Percentiles rank a stretch among this genome's conserved stretches.
phyloP scores from a whole-genome alignment of 2,329 filamentous ascomycete genomes.

The Verruconis gallopava region DNA sequence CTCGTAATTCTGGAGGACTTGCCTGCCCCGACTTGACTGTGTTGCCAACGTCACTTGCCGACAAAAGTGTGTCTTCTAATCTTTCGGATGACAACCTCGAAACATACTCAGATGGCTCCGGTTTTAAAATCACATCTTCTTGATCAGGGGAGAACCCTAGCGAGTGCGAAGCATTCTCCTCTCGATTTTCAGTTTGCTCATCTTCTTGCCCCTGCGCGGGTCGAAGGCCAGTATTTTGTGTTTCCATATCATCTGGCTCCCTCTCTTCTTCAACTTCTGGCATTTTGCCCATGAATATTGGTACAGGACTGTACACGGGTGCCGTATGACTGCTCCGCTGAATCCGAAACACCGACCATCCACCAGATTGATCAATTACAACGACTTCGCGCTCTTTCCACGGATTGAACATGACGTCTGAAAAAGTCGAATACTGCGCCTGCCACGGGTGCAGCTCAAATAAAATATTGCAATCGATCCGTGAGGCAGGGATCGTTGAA shows the following conservation, averaged over 20 bases:
- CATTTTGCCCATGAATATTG: background rate
- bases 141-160: no score
- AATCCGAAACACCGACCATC: slow-evolving; percentile 57
- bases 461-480: slow-evolving; percentile 38
- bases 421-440: slow-evolving; percentile 27
- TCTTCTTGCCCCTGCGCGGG: slow-evolving; percentile 10
- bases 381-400: slow-evolving; percentile 48
- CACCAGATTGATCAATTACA: slow-evolving; percentile 50
- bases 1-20: no score
- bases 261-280: slow-evolving; percentile 3
- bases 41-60: no score
- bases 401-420: slow-evolving; percentile 54
- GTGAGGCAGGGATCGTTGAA: slow-evolving; percentile 30
- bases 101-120: no score
- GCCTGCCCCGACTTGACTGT: no score
- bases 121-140: no score
- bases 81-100: no score
- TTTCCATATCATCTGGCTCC: no score
- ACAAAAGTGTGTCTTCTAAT: no score
- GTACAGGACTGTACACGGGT: background rate
- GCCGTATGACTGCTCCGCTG: slow-evolving; percentile 19
- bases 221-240: background rate
- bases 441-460: background rate
- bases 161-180: no score
- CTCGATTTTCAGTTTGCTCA: slow-evolving; percentile 22